These are phyloP conservation scores for Penicillium sp. DNA, from an alignment of 2,329 filamentous ascomycete genomes.

Conservation along the genomic window DNA sequence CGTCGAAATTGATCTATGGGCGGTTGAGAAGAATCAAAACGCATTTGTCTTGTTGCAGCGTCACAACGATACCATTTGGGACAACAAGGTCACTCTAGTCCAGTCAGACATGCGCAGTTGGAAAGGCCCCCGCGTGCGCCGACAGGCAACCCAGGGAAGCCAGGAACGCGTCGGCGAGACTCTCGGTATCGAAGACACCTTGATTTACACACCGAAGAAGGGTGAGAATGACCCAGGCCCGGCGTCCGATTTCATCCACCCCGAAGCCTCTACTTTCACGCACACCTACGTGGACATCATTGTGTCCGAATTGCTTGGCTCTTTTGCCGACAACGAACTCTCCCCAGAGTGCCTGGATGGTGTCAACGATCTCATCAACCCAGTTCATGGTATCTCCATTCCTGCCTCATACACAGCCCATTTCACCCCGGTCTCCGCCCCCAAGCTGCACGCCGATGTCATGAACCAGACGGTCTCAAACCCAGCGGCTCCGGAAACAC, in stretches of 20 bases:
- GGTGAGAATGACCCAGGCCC: conserved; percentile 41
- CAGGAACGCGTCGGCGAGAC: conserved; percentile 34
- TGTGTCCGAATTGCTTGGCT: conserved; percentile 86
- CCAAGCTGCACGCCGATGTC: conserved; percentile 81
- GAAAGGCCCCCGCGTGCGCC: conserved; percentile 66
- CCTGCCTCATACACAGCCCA: conserved; percentile 91
- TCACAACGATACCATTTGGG: conserved; percentile 82
- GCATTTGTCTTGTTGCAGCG: conserved; percentile 89
- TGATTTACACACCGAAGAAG: conserved; percentile 21
- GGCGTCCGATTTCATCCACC: conserved; percentile 35
- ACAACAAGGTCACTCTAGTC: conserved; percentile 74
- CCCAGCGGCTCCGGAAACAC: conserved; percentile 76
- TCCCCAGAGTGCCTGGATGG: conserved; percentile 96
- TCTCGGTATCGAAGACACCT: conserved; percentile 29
- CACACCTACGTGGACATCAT: conserved; percentile 71
- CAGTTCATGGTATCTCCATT: conserved; percentile 84
- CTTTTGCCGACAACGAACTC: conserved; percentile 95
- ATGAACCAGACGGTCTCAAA: conserved; percentile 61
- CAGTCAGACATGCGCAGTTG: conserved; percentile 97
- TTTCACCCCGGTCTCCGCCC: conserved; percentile 85
- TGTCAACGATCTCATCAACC: conserved; percentile 83
- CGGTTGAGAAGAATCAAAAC: conserved; percentile 97
- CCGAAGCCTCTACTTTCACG: conserved; percentile 40
- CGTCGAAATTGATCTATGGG: conserved; percentile 81
- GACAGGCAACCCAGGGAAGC: conserved; percentile 15